phyloP scores from a whole-genome alignment of 345 rosid species.

The Salix dunnii region DNA sequence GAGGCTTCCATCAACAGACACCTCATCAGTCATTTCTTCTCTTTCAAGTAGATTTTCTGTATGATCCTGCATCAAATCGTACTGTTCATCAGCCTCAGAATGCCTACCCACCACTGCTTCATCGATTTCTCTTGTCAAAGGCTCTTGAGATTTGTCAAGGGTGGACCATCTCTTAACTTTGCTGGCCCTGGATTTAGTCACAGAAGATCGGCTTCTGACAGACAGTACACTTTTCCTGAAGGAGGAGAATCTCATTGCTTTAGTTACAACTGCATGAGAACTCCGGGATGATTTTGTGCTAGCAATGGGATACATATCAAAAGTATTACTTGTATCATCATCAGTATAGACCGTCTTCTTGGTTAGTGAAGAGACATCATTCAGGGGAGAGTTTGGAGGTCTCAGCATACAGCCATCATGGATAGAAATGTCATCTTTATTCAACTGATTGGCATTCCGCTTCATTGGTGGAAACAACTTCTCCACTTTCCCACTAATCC shows the following conservation, averaged over 20 bases:
- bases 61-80: constrained; percentile 32
- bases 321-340: constrained; percentile 16
- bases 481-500: constrained; percentile 19
- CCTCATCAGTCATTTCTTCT: constrained; percentile 31
- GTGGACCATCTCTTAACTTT: constrained; percentile 28
- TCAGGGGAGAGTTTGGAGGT: constrained; percentile 31
- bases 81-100: constrained; percentile 41
- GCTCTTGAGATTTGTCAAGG: constrained; percentile 32
- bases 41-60: constrained; percentile 29
- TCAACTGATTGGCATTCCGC: constrained; percentile 20
- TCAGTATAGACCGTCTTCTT: constrained; percentile 28
- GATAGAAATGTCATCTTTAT: constrained; percentile 21
- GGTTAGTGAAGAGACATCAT: constrained; percentile 30
- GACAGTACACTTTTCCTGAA: constrained; percentile 35
- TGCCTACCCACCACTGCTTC: constrained; percentile 36
- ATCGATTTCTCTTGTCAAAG: constrained; percentile 30
- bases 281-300: constrained; percentile 17
- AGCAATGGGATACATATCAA: constrained; percentile 20
- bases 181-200: constrained; percentile 26
- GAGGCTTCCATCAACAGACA: constrained; percentile 25
- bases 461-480: constrained; percentile 26
- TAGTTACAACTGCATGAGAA: constrained; percentile 23
- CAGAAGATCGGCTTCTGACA: constrained; percentile 26
- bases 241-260: constrained; percentile 32
- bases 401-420: constrained; percentile 22